Conservation (phyloP, 2,329 filamentous ascomycete species). For the Exophiala sp. region DNA sequence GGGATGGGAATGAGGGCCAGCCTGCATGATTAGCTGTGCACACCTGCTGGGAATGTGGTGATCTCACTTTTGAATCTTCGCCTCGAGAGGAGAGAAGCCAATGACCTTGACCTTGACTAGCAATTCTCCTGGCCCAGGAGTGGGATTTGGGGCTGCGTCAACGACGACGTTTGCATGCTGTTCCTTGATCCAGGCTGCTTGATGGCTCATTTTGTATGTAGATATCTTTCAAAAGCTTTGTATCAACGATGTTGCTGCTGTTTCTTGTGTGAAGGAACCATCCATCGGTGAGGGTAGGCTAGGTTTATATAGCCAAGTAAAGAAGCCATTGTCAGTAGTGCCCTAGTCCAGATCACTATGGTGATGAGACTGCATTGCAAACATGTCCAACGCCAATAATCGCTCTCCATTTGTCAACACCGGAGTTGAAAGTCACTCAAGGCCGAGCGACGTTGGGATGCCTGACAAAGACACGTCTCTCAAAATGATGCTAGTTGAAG, state of each 20-base stretch:
- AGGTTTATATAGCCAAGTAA: too few species aligned
- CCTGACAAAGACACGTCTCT: too few species aligned
- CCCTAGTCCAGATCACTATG: too few species aligned
- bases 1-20: neutral
- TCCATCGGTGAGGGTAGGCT: too few species aligned
- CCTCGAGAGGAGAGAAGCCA: constrained; percentile 23
- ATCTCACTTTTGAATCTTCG: constrained; percentile 24
- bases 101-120: constrained; percentile 20
- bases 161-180: constrained; percentile 3
- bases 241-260: neutral
- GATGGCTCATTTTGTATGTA: constrained; percentile 6
- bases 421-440: too few species aligned
- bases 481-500: too few species aligned
- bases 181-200: constrained; percentile 11
- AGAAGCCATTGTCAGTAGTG: too few species aligned
- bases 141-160: constrained; percentile 2
- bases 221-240: neutral
- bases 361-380: too few species aligned
- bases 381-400: too few species aligned
- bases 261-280: neutral
- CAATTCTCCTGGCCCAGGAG: constrained; percentile 14
- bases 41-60: neutral
- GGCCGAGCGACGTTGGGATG: too few species aligned
- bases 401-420: too few species aligned
- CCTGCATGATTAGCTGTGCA: neutral